A percentile compares a stretch with the other conserved stretches of the same genome.
Evolutionary conservation across 306 rosid species (phyloP).

Genomic region (Coriaria nepalensis): DNA sequence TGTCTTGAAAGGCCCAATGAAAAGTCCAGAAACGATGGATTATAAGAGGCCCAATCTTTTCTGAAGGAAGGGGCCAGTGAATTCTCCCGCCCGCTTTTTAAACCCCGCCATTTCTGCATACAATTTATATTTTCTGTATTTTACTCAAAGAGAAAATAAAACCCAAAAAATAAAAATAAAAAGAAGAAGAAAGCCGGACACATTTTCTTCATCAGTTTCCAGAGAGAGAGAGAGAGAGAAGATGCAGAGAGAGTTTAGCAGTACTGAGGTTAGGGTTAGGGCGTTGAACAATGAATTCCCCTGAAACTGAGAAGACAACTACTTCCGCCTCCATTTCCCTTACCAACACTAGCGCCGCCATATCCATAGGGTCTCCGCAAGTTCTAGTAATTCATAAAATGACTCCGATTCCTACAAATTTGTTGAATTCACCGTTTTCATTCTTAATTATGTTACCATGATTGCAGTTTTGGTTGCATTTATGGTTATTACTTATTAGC

Average conservation of each 20-base stretch:
- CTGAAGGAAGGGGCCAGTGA: too few species aligned
- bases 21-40: too few species aligned
- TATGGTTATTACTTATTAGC: too few species aligned
- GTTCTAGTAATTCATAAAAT: constrained; percentile 24
- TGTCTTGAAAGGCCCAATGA: too few species aligned
- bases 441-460: background rate
- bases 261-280: constrained; percentile 13
- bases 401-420: too few species aligned
- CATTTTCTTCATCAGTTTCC: constrained; percentile 13
- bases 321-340: too few species aligned
- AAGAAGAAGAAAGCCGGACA: background rate
- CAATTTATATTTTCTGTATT: background rate
- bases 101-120: constrained; percentile 32
- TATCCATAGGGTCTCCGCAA: constrained; percentile 25
- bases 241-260: constrained; percentile 19
- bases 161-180: background rate
- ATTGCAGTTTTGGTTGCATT: too few species aligned
- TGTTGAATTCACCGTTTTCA: background rate
- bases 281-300: constrained; percentile 35
- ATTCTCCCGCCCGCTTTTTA: constrained; percentile 28
- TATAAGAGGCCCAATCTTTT: too few species aligned
- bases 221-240: constrained; percentile 2
- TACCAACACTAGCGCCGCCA: constrained; percentile 11
- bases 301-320: constrained; percentile 18
- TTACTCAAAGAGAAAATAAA: background rate